Evolutionary conservation across 129 eudicot species (phyloP).

Genomic region (Lactuca sativa): DNA sequence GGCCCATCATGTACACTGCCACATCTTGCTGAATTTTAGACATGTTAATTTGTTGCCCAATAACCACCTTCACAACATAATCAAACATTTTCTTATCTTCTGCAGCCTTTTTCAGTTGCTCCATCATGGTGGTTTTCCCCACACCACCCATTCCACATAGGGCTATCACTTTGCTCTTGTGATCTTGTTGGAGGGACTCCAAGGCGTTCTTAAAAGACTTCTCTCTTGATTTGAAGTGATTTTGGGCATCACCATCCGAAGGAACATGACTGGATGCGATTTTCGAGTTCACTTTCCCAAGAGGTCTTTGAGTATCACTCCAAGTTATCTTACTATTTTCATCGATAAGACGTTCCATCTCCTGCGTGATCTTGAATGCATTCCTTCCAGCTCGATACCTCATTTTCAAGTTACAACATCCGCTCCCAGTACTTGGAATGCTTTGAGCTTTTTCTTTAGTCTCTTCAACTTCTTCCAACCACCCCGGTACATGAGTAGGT

Average conservation of each 20-base stretch:
- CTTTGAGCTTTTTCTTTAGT: neutral
- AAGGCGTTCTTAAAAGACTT: neutral
- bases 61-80: constrained; percentile 1
- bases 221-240: constrained; percentile 13
- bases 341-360: neutral
- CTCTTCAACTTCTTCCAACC: constrained; percentile 19
- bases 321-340: neutral
- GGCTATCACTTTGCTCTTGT: neutral
- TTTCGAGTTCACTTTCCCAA: neutral
- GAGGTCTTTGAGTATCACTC: neutral
- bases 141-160: constrained; percentile 30
- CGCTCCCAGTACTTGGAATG: neutral
- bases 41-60: neutral
- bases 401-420: constrained; percentile 10
- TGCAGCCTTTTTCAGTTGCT: constrained; percentile 6
- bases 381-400: neutral
- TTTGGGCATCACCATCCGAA: neutral
- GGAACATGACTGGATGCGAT: neutral
- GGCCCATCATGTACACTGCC: neutral
- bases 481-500: constrained; percentile 9
- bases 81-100: neutral
- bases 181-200: constrained; percentile 14
- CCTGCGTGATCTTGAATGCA: neutral
- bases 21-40: neutral
- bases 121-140: constrained; percentile 29